Evolutionary conservation across 495 filamentous ascomycete species (phyloP).

Genomic region (Podospora australis): DNA sequence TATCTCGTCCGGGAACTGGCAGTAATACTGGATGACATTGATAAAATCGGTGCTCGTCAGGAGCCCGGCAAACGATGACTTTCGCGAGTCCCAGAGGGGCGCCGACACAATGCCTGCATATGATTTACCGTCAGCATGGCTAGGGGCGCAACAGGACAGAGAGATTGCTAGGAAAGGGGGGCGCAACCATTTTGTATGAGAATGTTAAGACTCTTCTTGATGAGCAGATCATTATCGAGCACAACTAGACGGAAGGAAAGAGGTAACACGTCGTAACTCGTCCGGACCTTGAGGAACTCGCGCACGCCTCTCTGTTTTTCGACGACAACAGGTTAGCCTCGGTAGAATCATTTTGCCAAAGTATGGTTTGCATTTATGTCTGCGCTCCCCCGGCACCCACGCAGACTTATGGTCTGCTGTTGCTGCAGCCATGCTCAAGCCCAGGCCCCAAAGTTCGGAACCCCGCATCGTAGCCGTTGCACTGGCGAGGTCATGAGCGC

Average conservation of each 20-base stretch:
- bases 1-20: constrained; percentile 90
- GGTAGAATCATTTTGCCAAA: no score
- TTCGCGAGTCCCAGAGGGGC: constrained; percentile 93
- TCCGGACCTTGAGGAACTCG: constrained; percentile 93
- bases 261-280: constrained; percentile 97
- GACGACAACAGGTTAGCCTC: constrained; percentile 10
- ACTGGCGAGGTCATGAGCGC: not conserved
- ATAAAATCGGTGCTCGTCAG: constrained; percentile 96
- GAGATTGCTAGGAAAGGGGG: not conserved
- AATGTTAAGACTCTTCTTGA: constrained; percentile 95
- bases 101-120: constrained; percentile 89
- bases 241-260: constrained; percentile 94
- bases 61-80: constrained; percentile 87
- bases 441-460: constrained; percentile 16
- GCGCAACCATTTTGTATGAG: constrained; percentile 89
- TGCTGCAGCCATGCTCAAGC: no score
- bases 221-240: constrained; percentile 87
- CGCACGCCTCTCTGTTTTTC: constrained; percentile 69
- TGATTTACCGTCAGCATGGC: not conserved
- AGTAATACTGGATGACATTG: constrained; percentile 99
- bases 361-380: no score
- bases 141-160: not conserved
- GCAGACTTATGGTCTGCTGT: no score
- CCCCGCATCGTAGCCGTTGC: constrained; percentile 23
- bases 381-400: no score